A percentile compares a stretch with the other conserved stretches of the same genome.
Evolutionary conservation across 1,284 basidiomycete species (phyloP).

Genomic region (Apiotrichum mycotoxinovorans): DNA sequence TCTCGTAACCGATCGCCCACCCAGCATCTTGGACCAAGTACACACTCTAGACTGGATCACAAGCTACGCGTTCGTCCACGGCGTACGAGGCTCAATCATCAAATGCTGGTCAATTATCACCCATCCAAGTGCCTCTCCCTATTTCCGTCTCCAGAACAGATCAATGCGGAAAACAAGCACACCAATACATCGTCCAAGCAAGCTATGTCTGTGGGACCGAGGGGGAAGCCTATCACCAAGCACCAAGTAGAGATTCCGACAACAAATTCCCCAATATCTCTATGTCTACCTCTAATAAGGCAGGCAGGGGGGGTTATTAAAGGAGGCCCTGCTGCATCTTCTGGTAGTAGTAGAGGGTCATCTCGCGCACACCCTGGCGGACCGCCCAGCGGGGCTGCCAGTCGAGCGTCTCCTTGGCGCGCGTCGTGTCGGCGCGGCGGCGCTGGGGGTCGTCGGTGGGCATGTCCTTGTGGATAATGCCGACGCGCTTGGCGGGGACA

Average conservation of each 20-base stretch:
- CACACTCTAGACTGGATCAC: too few species aligned
- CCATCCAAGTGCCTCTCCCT: background rate
- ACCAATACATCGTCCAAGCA: constrained; percentile 5
- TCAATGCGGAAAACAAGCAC: background rate
- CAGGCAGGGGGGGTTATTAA: too few species aligned
- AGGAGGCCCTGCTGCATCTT: constrained; percentile 5
- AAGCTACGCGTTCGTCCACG: too few species aligned
- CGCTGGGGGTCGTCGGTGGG: constrained; percentile 92
- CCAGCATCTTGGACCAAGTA: too few species aligned
- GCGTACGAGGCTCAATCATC: too few species aligned
- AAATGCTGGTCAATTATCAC: too few species aligned
- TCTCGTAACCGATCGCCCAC: too few species aligned
- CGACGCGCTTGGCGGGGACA: constrained; percentile 57
- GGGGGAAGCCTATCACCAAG: background rate
- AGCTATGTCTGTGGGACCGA: background rate
- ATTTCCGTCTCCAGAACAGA: background rate
- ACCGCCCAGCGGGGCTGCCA: constrained; percentile 84
- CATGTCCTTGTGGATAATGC: constrained; percentile 78
- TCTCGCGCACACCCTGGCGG: constrained; percentile 40
- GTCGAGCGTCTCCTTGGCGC: constrained; percentile 75
- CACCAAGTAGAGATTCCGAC: too few species aligned
- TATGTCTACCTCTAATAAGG: too few species aligned
- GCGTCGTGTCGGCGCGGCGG: constrained; percentile 83
- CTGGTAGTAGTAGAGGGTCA: constrained; percentile 24
- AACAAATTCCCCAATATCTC: too few species aligned